Evolutionary conservation across 352 stramenopile genomes (phyloP).

Genomic region (Phytopythium chamaehyphon): DNA sequence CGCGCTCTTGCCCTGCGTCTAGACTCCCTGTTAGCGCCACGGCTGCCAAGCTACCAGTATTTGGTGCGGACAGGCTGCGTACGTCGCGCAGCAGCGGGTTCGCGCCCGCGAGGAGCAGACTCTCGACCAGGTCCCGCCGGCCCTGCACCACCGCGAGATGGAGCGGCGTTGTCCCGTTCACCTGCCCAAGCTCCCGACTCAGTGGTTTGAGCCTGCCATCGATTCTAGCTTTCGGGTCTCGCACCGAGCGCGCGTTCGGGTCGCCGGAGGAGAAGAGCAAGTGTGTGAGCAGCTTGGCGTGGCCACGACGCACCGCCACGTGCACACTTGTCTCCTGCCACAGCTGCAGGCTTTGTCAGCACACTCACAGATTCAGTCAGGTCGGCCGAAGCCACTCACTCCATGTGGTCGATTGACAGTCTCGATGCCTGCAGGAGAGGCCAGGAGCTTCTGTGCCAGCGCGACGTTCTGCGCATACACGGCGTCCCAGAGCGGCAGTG

Average conservation of each 20-base stretch:
- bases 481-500: slow-evolving; percentile 52
- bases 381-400: slow-evolving; percentile 11
- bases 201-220: background rate
- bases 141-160: slow-evolving; percentile 47
- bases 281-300: slow-evolving; percentile 53
- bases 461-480: slow-evolving; percentile 42
- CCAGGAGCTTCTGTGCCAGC: slow-evolving; percentile 37
- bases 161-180: slow-evolving; percentile 57
- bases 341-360: slow-evolving; percentile 17
- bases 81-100: slow-evolving; percentile 61
- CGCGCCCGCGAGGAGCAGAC: slow-evolving; percentile 49
- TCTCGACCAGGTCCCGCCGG: slow-evolving; percentile 51
- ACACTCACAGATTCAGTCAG: background rate
- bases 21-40: background rate
- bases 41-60: too few species aligned
- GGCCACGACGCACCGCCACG: slow-evolving; percentile 42
- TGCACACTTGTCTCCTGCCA: slow-evolving; percentile 64
- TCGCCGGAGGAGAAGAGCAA: slow-evolving; percentile 43
- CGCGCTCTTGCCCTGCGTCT: slow-evolving; percentile 50
- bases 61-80: too few species aligned
- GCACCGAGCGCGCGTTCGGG: slow-evolving; percentile 44
- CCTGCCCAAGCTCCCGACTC: slow-evolving; percentile 13
- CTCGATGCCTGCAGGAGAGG: slow-evolving; percentile 11
- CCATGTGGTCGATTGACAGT: slow-evolving; percentile 55
- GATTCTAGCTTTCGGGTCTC: background rate